phyloP scores from a whole-genome alignment of 2,329 filamentous ascomycete genomes.

The Epichloe scottii region DNA sequence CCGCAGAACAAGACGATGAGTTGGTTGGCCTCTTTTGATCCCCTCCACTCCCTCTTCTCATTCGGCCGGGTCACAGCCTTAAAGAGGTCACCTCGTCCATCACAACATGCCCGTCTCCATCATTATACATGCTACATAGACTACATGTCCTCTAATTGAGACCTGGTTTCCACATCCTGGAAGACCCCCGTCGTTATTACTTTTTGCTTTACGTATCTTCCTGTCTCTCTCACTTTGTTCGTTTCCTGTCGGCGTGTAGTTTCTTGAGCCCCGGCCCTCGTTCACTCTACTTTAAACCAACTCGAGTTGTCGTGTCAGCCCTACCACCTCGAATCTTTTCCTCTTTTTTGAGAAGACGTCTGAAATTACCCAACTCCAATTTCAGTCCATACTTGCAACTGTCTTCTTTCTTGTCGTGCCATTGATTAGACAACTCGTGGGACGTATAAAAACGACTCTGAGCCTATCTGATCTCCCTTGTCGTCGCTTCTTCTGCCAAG shows the following conservation, averaged over 20 bases:
- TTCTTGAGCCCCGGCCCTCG: conserved; percentile 1
- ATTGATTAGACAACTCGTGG: background rate
- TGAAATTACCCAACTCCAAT: background rate
- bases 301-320: conserved; percentile 4
- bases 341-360: background rate
- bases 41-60: background rate
- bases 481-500: background rate
- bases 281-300: background rate
- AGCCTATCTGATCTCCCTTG: background rate
- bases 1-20: no score
- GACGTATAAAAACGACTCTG: background rate
- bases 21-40: background rate
- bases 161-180: conserved; percentile 3
- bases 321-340: conserved; percentile 1
- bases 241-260: background rate
- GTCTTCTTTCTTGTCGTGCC: background rate
- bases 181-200: background rate
- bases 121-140: background rate
- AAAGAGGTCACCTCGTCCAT: background rate
- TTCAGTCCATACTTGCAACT: background rate
- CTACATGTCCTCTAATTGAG: background rate
- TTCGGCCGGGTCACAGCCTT: conserved; percentile 3
- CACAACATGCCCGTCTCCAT: background rate
- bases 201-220: background rate
- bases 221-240: background rate